Evolutionary conservation across 768 basidiomycete species (phyloP), one percentile per base, ranked within the genome.

Genomic region (Gautieria morchelliformis): DNA sequence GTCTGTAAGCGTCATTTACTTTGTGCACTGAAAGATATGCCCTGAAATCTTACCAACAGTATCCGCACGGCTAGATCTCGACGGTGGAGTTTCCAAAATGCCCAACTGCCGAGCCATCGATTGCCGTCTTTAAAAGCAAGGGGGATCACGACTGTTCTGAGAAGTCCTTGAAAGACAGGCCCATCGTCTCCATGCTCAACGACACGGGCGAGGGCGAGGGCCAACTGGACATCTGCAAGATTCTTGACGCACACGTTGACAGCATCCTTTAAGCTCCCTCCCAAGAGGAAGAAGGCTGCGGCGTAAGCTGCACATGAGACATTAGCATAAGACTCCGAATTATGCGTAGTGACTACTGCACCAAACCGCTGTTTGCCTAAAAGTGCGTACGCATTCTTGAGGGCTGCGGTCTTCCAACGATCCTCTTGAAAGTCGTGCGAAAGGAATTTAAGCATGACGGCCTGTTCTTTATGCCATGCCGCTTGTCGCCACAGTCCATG

Each of bases 401-500:
- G 71, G 1, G 96, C 96, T 0, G 93, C 94, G 9, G 89, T 92
- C 59, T 82, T 83, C 94, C 94, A 97, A 24, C 91, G 79, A 0
- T 83, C 73, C 56, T 85, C 74, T 2, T 78, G 76, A 62, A 99
- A 99, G 69, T 99, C 87, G 65, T 99, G 96, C 35, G 81, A 75
- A 9, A 99, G 70, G 69, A 99, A 97, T 65, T 89, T 93, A 59
- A 99, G 75, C 93, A 92, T 98, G 53, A 83, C 65, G 5, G 75
- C 64, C 63, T 96, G 93, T 63, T 98, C 96, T 62, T 82, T 87
- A 63, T 98, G 94, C 81, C 93, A 93, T 1, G 82, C 82, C 1
- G 93, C 91, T 67, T 98, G 96, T 64, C 90, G 81, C 96, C 96
- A 99, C 12, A 99, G 76, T 6, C 93, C 92, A 60, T 93, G 89